Base-by-base conservation (phyloP, 805 yeast genomes). In the Dipodascus geniculatus region DNA sequence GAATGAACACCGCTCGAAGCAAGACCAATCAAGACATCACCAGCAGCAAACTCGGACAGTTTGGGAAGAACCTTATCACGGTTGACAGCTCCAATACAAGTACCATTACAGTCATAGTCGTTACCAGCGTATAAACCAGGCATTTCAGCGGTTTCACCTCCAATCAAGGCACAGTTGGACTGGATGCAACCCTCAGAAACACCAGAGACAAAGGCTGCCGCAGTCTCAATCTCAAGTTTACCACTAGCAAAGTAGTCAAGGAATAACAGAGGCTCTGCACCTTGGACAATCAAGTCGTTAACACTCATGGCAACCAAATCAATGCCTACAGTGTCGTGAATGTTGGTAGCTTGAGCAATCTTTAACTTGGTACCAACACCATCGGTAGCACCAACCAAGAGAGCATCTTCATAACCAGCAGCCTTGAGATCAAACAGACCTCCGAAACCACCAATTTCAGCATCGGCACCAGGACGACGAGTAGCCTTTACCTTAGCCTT, bases 121-220 rank as follows among this genome's bases (percentile, higher is more conserved):
- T 95, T 95, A 54, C 82, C 88, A 56, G 83, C 86, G 65, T 93
- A 93, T 86, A 93, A 87, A 60, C 99, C 99, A 23, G 99, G 99
- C 99, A 93, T 93, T 75, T 93, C 99, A 53, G 96, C 85, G 42
- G 99, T 93, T 72, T 93, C 99, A 60, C 99, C 99, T 54, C 99
- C 99, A 53, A 93, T 96, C 55, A 93, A 76, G 3, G 99, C 99
- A 77, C 99, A 91, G 9, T 96, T 96, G 33, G 98, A 86, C 60
- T 81, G 80, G 59, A 83, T 82, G 75, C 99, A 93, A 54, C 99
- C 99, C 58, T 86, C 86, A 50, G 96, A 97, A 58, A 93, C 99
- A 71, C 99, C 98, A 57, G 79, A 74, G 42, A 93, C 98, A 62
- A 93, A 93, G 60, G 81, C 83, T 23, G 93, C 83, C 3, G 98